Evolutionary conservation across 140 eudicot genomes (phyloP).

Genomic region (Erigeron philadelphicus): DNA sequence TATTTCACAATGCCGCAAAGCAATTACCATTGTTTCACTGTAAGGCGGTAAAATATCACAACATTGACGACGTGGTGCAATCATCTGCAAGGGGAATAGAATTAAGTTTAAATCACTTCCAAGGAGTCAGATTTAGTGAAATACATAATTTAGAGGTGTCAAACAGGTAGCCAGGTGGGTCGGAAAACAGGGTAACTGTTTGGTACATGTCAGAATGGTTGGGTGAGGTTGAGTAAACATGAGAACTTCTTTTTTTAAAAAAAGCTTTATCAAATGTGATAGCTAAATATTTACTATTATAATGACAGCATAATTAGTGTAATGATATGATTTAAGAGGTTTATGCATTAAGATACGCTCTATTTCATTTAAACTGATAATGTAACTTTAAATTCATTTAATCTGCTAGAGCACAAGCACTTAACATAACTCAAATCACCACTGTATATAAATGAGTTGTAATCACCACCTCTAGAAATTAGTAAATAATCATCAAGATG

Average conservation of each 20-base stretch:
- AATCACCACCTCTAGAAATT: neutral
- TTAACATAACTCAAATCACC: too few species aligned
- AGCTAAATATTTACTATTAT: neutral
- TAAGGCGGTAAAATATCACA: slow-evolving; percentile 47
- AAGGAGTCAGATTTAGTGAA: neutral
- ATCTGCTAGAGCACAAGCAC: neutral
- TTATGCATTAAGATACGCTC: neutral
- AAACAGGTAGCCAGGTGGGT: neutral
- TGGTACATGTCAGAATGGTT: neutral
- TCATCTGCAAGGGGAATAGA: slow-evolving; percentile 29
- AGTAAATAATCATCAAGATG: slow-evolving; percentile 6
- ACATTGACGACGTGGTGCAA: slow-evolving; percentile 60
- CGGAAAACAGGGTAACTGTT: too few species aligned
- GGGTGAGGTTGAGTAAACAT: neutral
- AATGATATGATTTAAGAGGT: neutral
- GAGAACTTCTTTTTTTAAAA: neutral
- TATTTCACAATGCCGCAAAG: slow-evolving; percentile 46
- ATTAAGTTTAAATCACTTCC: neutral
- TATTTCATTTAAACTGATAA: too few species aligned
- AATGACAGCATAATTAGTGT: neutral
- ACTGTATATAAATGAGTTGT: neutral
- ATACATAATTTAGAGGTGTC: neutral
- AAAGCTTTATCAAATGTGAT: neutral
- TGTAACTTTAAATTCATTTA: neutral
- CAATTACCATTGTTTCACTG: slow-evolving; percentile 40